These are phyloP conservation scores for Tolypocladium capitatum DNA, from an alignment of 2,329 filamentous ascomycete genomes.

Conservation along the genomic window DNA sequence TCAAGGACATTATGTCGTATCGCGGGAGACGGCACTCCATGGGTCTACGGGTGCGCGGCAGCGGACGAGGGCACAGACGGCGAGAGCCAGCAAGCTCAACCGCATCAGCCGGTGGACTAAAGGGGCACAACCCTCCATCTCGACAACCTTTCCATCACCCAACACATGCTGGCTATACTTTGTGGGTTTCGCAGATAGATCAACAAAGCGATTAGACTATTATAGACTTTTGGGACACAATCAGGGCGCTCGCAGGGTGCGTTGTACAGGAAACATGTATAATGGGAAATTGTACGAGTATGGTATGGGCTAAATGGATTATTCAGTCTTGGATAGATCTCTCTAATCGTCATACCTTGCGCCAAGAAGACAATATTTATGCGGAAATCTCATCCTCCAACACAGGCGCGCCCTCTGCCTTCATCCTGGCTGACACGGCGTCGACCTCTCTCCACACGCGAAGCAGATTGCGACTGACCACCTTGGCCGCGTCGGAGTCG, in stretches of 20 bases:
- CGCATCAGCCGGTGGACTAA: slow-evolving; percentile 28
- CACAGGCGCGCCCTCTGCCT: slow-evolving; percentile 38
- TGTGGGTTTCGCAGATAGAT: too few relatives aligned
- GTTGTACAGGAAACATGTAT: slow-evolving; percentile 18
- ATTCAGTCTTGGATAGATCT: too few relatives aligned
- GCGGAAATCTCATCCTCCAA: slow-evolving; percentile 45
- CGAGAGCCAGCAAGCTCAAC: slow-evolving; percentile 50
- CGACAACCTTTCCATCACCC: too few relatives aligned
- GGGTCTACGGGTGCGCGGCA: slow-evolving; percentile 87
- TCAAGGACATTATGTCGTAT: slow-evolving; percentile 86
- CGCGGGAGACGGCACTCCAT: slow-evolving; percentile 85
- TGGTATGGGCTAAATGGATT: slow-evolving; percentile 7
- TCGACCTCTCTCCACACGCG: slow-evolving; percentile 78
- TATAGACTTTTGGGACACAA: not conserved
- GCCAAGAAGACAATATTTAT: too few relatives aligned
- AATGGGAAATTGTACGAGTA: slow-evolving; percentile 16
- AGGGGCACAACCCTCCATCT: too few relatives aligned
- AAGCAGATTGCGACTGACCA: slow-evolving; percentile 69
- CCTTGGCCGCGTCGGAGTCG: slow-evolving; percentile 58
- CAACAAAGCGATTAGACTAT: too few relatives aligned
- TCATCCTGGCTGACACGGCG: slow-evolving; percentile 51
- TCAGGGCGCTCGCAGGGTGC: not conserved
- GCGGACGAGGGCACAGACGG: slow-evolving; percentile 63
- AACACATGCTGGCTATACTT: too few relatives aligned
- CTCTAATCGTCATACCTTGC: too few relatives aligned